Base-by-base conservation (phyloP, 352 stramenopile genomes). In the Pelagophyceae sp. region DNA sequence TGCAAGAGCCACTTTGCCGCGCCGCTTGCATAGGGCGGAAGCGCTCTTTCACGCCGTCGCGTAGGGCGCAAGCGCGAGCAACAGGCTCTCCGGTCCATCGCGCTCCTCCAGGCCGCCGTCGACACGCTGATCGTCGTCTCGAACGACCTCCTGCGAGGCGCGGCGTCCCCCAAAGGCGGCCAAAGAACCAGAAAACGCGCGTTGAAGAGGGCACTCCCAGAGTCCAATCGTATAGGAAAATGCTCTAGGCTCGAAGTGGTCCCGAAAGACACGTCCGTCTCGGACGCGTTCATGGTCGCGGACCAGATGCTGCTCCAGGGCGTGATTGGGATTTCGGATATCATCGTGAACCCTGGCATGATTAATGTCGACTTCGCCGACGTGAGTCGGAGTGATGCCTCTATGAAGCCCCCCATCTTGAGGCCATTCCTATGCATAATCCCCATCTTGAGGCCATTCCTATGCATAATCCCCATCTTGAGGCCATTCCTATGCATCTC, bases 341-440 rank as follows among this genome's bases (percentile, higher is more conserved):
- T 93, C 78, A 93, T 92, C 79, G 81, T 93, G 19, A 92, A 91
- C 61, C 90, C 93, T 6, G 93, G 93, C 58, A 82, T 98, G 33
- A 96, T 98, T 79, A 98, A 98, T 80, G 83, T 98, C 35, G 93
- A 98, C 83, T 98, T 98, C 83, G 93, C 93, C 32, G 93, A 98
- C 82, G 95, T n/a, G n/a, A n/a, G n/a, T n/a, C n/a, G n/a, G n/a
- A n/a, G n/a, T n/a, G n/a, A n/a, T n/a, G n/a, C n/a, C n/a, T n/a
- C n/a, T n/a, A n/a, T n/a, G n/a, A n/a, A n/a, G n/a, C n/a, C n/a
- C n/a, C n/a, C n/a, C n/a, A n/a, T n/a, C n/a, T n/a, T n/a, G n/a
- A n/a, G n/a, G n/a, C n/a, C n/a, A n/a, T n/a, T n/a, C n/a, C n/a
- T n/a, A n/a, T n/a, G n/a, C n/a, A n/a, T n/a, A n/a, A n/a, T n/a